These are phyloP conservation scores for Cladochytrium tenue DNA, from an alignment of 371 early-diverging fungal genomes.

Conservation along the genomic window DNA sequence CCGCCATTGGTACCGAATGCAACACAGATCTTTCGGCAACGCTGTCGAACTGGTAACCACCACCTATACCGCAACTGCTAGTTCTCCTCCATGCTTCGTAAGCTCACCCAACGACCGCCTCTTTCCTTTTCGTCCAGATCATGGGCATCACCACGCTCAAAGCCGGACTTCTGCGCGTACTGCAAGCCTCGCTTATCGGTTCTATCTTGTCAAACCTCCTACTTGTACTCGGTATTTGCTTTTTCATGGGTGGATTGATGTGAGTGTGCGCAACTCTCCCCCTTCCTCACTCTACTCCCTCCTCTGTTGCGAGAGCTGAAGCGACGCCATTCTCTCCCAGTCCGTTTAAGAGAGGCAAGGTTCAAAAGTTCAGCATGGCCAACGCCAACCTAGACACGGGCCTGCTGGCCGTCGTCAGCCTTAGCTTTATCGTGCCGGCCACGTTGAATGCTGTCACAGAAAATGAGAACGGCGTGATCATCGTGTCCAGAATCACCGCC, in stretches of 20 bases:
- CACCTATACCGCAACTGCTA: too few species aligned
- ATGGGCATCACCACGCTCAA: slow-evolving; percentile 73
- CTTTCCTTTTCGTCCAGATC: too few species aligned
- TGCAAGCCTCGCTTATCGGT: slow-evolving; percentile 81
- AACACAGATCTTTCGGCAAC: slow-evolving; percentile 67
- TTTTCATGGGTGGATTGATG: slow-evolving; percentile 72
- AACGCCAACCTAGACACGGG: slow-evolving; percentile 80
- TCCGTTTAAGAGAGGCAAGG: slow-evolving; percentile 47
- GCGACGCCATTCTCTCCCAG: background rate
- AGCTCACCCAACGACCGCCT: too few species aligned
- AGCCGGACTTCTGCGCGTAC: slow-evolving; percentile 72
- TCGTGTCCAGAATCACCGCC: background rate
- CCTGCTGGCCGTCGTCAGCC: slow-evolving; percentile 73
- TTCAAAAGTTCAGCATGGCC: slow-evolving; percentile 70
- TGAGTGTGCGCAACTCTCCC: background rate
- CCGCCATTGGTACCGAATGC: too few species aligned
- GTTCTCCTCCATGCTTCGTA: too few species aligned
- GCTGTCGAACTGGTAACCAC: slow-evolving; percentile 72
- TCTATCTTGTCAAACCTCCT: slow-evolving; percentile 83
- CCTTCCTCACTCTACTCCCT: background rate
- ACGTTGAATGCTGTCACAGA: slow-evolving; percentile 53
- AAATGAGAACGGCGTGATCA: slow-evolving; percentile 24
- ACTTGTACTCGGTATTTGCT: slow-evolving; percentile 67
- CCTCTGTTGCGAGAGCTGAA: background rate
- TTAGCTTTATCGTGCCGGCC: slow-evolving; percentile 77